Evolutionary conservation across 2,329 filamentous ascomycete species (phyloP).

Genomic region (Aspergillus sp.): DNA sequence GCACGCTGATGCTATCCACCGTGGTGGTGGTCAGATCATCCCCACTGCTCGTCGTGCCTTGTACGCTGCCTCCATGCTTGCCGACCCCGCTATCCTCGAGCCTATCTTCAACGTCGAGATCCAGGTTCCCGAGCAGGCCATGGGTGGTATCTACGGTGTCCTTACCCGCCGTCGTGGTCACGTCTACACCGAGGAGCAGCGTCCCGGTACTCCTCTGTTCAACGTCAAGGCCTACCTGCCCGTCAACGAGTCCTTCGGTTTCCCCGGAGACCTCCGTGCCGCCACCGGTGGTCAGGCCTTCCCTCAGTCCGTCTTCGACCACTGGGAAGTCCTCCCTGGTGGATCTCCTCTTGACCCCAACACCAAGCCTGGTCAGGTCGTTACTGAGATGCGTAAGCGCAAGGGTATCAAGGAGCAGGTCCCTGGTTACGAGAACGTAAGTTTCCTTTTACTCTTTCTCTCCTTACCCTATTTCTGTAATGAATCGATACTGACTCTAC

Average conservation of each 20-base stretch:
- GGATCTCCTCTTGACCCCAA: conserved; percentile 80
- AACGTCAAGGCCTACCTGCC: conserved; percentile 97
- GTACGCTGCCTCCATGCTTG: conserved; percentile 85
- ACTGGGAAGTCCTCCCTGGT: conserved; percentile 95
- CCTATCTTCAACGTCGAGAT: conserved; percentile 99
- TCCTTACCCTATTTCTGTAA: neutral
- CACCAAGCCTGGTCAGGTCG: conserved; percentile 74
- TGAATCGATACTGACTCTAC: conserved; percentile 12
- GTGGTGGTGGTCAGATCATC: conserved; percentile 98
- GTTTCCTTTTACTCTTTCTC: conserved; percentile 34
- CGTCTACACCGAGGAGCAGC: conserved; percentile 98
- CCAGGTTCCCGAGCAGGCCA: conserved; percentile 94
- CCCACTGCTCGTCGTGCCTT: conserved; percentile 96
- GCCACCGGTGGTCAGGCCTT: conserved; percentile 96
- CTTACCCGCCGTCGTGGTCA: conserved; percentile 96
- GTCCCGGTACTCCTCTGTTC: conserved; percentile 97
- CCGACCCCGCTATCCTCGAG: conserved; percentile 86
- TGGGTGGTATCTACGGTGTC: conserved; percentile 99
- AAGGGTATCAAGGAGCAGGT: conserved; percentile 98
- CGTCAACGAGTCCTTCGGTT: conserved; percentile 97
- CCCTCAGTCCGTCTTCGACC: conserved; percentile 97
- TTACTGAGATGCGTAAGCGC: conserved; percentile 90
- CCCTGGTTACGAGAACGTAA: conserved; percentile 91
- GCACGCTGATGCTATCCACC: conserved; percentile 98
- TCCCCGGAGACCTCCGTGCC: conserved; percentile 93